Evolutionary conservation across 805 yeast species (phyloP).

Genomic region (Wickerhamomyces queroliae): DNA sequence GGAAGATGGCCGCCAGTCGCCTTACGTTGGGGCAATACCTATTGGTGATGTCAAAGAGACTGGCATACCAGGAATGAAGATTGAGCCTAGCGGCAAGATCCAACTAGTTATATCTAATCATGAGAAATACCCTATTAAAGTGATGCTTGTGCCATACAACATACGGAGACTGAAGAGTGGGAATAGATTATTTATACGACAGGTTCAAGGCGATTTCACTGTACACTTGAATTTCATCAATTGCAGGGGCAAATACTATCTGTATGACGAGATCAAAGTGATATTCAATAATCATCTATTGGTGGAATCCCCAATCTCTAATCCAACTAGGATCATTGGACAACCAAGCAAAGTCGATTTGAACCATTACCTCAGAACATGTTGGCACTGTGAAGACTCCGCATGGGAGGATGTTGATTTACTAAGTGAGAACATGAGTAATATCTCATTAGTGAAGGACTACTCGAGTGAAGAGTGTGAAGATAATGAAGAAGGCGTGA

Average conservation of each 20-base stretch:
- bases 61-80: slow-evolving; percentile 24
- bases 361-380: slow-evolving; percentile 10
- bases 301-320: slow-evolving; percentile 10
- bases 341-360: slow-evolving; percentile 20
- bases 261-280: slow-evolving; percentile 25
- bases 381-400: slow-evolving; percentile 5
- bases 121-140: slow-evolving; percentile 21
- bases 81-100: slow-evolving; percentile 21
- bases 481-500: neutral
- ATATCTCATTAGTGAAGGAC: neutral
- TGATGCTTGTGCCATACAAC: slow-evolving; percentile 23
- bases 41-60: slow-evolving; percentile 10
- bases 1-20: slow-evolving; percentile 16
- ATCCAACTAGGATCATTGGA: slow-evolving; percentile 10
- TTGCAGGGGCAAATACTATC: slow-evolving; percentile 19
- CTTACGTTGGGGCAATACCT: slow-evolving; percentile 27
- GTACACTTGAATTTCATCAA: slow-evolving; percentile 20
- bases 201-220: slow-evolving; percentile 14
- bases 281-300: slow-evolving; percentile 20
- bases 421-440: too few relatives aligned
- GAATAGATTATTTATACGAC: slow-evolving; percentile 22
- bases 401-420: neutral
- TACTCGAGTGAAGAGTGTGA: neutral
- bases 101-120: slow-evolving; percentile 26
- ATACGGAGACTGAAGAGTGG: slow-evolving; percentile 17